These are phyloP conservation scores for Trichoderma pleuroti DNA, from an alignment of 2,329 filamentous ascomycete species.

Conservation along the genomic window DNA sequence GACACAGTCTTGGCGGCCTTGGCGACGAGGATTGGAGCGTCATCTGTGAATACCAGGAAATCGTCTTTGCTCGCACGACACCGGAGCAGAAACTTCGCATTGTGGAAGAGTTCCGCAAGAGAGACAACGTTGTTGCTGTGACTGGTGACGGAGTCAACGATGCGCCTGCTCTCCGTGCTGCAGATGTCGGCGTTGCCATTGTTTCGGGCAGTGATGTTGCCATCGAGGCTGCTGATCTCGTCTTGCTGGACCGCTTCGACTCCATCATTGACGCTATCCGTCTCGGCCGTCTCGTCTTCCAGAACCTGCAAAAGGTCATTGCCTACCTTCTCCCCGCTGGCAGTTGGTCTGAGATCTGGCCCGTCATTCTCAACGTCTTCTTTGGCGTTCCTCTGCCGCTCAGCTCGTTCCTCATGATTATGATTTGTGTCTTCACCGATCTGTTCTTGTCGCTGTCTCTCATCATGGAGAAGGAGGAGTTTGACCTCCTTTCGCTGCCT, in stretches of 20 bases:
- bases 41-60: constrained; percentile 50
- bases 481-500: constrained; percentile 48
- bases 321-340: constrained; percentile 49
- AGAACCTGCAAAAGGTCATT: constrained; percentile 42
- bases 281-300: constrained; percentile 39
- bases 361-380: constrained; percentile 53
- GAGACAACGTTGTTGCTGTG: constrained; percentile 62
- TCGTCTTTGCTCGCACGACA: constrained; percentile 66
- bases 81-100: constrained; percentile 70
- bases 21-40: constrained; percentile 45
- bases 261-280: constrained; percentile 65
- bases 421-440: constrained; percentile 55
- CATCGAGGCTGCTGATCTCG: constrained; percentile 61
- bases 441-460: constrained; percentile 49
- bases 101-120: constrained; percentile 61
- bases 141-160: constrained; percentile 73
- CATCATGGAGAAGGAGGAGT: constrained; percentile 55
- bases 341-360: constrained; percentile 56
- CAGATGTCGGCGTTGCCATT: constrained; percentile 67
- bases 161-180: constrained; percentile 61
- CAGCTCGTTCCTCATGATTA: constrained; percentile 54
- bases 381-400: constrained; percentile 51
- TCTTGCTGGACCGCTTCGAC: constrained; percentile 68
- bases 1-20: constrained; percentile 56
- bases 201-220: constrained; percentile 62